Base-by-base conservation (phyloP, 345 rosid genomes). In the Cardamine chenopodiifolia region DNA sequence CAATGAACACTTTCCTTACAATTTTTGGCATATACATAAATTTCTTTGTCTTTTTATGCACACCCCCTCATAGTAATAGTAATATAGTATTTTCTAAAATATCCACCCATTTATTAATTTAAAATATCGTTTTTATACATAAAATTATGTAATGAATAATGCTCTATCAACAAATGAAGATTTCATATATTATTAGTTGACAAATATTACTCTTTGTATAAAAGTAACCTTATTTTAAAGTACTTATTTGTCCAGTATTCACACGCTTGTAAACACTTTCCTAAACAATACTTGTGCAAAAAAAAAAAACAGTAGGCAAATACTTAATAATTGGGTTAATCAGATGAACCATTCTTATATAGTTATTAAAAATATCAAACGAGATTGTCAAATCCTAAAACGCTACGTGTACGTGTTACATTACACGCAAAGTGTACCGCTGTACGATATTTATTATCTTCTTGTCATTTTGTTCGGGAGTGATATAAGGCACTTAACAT, bases 191-290 rank as follows among this genome's bases (percentile, higher is more conserved):
- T 63, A 55, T 17, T 23, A 35, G 76, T 56, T 77, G 80, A 76
- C 52, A 48, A 70, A 35, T 47, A 47, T 47, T 47, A 35, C 65
- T 64, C 45, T 62, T 23, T 75, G 29, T 52, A 20, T 31, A 61
- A 61, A 75, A 68, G 69, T 61, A 68, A 62, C 52, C 40, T 32
- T 68, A 62, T 60, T 58, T 29, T 13, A 42, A 76, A 32, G 18
- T 25, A 54, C 19, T n/a, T 55, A 19, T 37, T 56, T 55, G 62
- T 77, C 61, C 22, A 56, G 28, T 69, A 63, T 77, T 47, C 71
- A 70, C 72, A 77, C 48, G 75, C 54, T 56, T 63, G 45, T 70
- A 64, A 64, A 47, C n/a, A 40, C 52, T 62, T 70, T 63, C 44
- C 11, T 35, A 47, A 18, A 56, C 45, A 62, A 50, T 69, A 62